phyloP scores from a whole-genome alignment of 140 eudicot genomes.

The Flaveria floridana region DNA sequence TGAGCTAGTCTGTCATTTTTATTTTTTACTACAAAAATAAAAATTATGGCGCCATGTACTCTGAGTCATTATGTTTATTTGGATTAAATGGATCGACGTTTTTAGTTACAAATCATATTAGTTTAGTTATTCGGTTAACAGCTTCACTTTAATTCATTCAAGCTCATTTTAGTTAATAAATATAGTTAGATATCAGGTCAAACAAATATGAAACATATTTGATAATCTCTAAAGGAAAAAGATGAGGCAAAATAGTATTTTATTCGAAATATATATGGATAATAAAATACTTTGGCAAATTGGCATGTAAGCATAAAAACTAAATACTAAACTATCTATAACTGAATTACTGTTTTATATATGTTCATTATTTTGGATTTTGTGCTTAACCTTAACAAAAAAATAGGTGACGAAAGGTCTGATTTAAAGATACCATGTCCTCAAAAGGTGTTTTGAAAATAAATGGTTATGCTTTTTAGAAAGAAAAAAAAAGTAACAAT shows the following conservation, averaged over 20 bases:
- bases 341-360: neutral
- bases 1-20: too few relatives aligned
- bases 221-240: too few relatives aligned
- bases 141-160: too few relatives aligned
- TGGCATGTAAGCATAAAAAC: neutral
- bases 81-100: too few relatives aligned
- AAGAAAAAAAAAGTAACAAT: constrained; percentile 20
- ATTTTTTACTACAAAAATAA: too few relatives aligned
- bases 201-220: neutral
- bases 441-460: neutral
- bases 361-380: too few relatives aligned
- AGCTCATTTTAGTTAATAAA: neutral
- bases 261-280: too few relatives aligned
- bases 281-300: too few relatives aligned
- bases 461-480: constrained; percentile 30
- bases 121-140: too few relatives aligned
- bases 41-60: too few relatives aligned
- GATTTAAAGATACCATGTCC: constrained; percentile 12
- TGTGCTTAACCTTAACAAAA: neutral
- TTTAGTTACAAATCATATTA: too few relatives aligned
- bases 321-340: neutral
- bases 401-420: constrained; percentile 3
- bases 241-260: neutral
- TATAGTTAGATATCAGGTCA: neutral
- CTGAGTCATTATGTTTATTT: too few relatives aligned